These are phyloP conservation scores for Spatholobus suberectus DNA, from an alignment of 306 rosid species.

Conservation along the genomic window DNA sequence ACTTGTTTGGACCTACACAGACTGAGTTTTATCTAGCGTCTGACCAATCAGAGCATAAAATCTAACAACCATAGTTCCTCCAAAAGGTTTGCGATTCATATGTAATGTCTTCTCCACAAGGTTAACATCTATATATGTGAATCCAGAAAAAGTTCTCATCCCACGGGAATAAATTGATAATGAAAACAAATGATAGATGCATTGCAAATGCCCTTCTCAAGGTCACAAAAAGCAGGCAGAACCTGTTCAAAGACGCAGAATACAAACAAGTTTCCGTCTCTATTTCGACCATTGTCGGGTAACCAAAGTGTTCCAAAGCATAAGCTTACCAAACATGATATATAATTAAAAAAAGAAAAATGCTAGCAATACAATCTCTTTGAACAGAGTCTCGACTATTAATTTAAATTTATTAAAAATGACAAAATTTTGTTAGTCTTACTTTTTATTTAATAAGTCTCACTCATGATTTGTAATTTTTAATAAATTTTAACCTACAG, in stretches of 20 bases:
- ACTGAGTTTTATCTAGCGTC: not conserved
- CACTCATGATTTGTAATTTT: no score
- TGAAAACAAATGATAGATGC: constrained; percentile 22
- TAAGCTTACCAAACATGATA: no score
- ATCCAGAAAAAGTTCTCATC: not conserved
- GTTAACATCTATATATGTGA: not conserved
- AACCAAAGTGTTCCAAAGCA: not conserved
- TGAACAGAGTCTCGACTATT: no score
- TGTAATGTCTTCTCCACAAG: not conserved
- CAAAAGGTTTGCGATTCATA: not conserved
- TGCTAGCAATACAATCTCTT: no score
- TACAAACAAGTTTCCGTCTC: not conserved
- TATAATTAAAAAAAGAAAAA: no score
- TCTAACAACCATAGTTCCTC: not conserved
- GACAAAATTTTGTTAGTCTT: no score
- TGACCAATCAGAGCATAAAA: constrained; percentile 9
- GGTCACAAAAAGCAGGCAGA: constrained; percentile 2
- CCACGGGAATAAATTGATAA: not conserved
- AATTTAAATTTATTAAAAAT: no score
- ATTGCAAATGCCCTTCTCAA: not conserved
- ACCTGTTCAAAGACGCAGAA: not conserved
- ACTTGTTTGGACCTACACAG: not conserved
- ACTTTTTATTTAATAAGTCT: no score
- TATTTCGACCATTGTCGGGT: not conserved
- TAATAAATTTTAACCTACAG: no score